phyloP scores from a whole-genome alignment of 2,329 filamentous ascomycete genomes.

The Cladosporium austrohemisphaericum region DNA sequence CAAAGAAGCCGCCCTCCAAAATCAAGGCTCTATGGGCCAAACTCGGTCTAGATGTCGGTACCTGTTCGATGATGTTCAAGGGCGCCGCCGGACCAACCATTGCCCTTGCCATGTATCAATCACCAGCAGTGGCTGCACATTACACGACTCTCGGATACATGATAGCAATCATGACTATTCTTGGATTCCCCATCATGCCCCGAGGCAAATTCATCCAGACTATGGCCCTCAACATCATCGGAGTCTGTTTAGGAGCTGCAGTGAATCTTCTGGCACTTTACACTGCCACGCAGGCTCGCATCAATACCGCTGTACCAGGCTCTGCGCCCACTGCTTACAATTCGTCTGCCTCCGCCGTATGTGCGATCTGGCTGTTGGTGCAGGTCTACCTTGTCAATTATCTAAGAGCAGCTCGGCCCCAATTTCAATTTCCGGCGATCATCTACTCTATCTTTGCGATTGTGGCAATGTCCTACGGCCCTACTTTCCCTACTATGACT shows the following conservation, averaged over 20 bases:
- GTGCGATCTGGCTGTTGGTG: conserved; percentile 66
- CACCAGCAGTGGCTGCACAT: conserved; percentile 43
- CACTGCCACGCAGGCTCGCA: conserved; percentile 61
- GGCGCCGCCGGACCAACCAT: conserved; percentile 35
- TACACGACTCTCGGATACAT: conserved; percentile 60
- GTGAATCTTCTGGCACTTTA: conserved; percentile 60
- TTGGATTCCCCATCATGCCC: conserved; percentile 64
- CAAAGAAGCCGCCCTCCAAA: conserved; percentile 23
- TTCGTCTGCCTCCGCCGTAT: conserved; percentile 67
- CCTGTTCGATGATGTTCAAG: conserved; percentile 33
- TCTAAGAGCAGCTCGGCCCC: conserved; percentile 62
- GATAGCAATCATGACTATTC: conserved; percentile 60
- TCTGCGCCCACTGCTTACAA: conserved; percentile 54
- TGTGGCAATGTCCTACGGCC: conserved; percentile 60
- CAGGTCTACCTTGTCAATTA: conserved; percentile 66
- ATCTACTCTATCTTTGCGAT: conserved; percentile 66
- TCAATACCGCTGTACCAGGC: conserved; percentile 48
- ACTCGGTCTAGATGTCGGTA: conserved; percentile 28
- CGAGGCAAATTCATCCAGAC: conserved; percentile 69
- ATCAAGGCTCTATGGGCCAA: conserved; percentile 30
- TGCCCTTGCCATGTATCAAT: conserved; percentile 41
- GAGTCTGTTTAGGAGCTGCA: conserved; percentile 55
- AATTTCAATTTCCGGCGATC: conserved; percentile 65
- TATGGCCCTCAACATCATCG: conserved; percentile 55
- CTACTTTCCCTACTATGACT: conserved; percentile 54